Base-by-base conservation (phyloP, 129 eudicot genomes). In the Ambrosia artemisiifolia region DNA sequence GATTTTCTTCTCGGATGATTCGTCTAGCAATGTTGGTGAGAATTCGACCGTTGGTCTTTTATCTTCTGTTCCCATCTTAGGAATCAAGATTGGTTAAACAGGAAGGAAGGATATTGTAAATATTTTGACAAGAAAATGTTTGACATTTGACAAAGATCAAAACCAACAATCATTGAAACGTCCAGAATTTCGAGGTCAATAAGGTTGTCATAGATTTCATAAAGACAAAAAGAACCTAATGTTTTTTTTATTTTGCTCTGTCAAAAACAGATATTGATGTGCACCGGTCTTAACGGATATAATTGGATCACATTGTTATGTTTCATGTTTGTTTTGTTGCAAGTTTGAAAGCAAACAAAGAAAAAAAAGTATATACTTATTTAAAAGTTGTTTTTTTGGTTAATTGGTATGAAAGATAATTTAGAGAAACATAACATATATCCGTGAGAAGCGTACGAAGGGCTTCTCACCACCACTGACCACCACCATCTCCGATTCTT, bases 1-100 rank as follows among this genome's bases (percentile, higher is more conserved):
- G 61, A 33, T 51, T 24, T 14, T 44, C 43, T 30, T 60, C 43
- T 60, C 9, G 17, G 65, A 59, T 13, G 65, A 30, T 59, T 69
- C 63, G 36, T 69, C 13, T 30, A 71, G 67, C 75, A 71, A 40
- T 71, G 51, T 48, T 42, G 42, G 42, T 10, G 75, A 56, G 10
- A 59, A 50, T 55, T 71, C 75, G 9, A 57, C 28, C 16, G 50
- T 3, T 42, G 75, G 28, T 40, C 6, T 14, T 46, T 14, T 57
- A 55, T 66, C 38, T n/a, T 56, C 67, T 11, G 65, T 71, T 2
- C 42, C 65, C 75, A 71, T 71, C 28, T 30, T 12, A 5, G 63
- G 20, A 10, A 70, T 35, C 34, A 14, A 32, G 53, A 28, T 35
- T 34, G 16, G 11, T 17, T 51, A 18, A 17, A 49, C 7, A 14